Percentiles rank a stretch among this genome's conserved stretches.
Conservation (phyloP, 176 grass and related monocot genomes). For the Oryza officinalis region DNA sequence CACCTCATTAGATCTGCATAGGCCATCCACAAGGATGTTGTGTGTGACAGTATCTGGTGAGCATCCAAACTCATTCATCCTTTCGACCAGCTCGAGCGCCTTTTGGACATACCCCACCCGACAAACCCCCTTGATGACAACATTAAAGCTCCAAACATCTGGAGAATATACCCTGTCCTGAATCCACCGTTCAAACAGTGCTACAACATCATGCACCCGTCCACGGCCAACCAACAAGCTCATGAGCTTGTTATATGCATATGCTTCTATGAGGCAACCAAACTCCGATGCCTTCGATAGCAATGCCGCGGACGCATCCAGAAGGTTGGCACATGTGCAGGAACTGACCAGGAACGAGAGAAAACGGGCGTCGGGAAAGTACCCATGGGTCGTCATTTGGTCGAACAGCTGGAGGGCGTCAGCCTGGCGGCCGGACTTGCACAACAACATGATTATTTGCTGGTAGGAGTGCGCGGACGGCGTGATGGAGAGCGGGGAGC, state of each 20-base stretch:
- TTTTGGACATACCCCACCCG: conserved; percentile 58
- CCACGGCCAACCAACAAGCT: conserved; percentile 44
- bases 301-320: conserved; percentile 49
- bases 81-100: conserved; percentile 60
- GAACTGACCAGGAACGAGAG: conserved; percentile 61
- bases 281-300: conserved; percentile 38
- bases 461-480: conserved; percentile 46
- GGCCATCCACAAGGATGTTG: conserved; percentile 82
- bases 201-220: conserved; percentile 43
- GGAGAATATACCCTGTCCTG: conserved; percentile 43
- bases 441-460: conserved; percentile 48
- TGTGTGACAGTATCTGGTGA: conserved; percentile 72
- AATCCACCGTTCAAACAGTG: conserved; percentile 60
- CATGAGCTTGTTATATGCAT: conserved; percentile 78
- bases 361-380: conserved; percentile 50
- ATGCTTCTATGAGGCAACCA: conserved; percentile 46
- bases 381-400: conserved; percentile 58
- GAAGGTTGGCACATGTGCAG: conserved; percentile 38
- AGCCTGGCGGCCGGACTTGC: conserved; percentile 43
- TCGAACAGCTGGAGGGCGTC: conserved; percentile 81
- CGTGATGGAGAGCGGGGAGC: conserved; percentile 34
- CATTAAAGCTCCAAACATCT: conserved; percentile 84
- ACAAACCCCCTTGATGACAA: conserved; percentile 70
- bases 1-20: conserved; percentile 63
- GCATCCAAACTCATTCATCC: conserved; percentile 70